Base-by-base conservation (phyloP, 306 rosid species). In the Ochetophila trinervis region DNA sequence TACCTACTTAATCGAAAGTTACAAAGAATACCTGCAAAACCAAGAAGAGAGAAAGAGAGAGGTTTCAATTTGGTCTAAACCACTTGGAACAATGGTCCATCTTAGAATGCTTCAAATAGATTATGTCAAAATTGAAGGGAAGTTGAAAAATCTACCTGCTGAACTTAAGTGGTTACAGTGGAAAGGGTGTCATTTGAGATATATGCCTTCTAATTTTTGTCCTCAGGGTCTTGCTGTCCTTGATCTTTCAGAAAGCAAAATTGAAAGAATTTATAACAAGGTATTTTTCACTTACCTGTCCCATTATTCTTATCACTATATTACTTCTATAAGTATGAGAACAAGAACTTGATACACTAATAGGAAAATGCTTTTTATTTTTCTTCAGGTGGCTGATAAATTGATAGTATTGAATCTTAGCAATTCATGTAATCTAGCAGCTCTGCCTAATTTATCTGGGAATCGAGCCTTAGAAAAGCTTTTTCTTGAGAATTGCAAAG, bases 151-250 rank as follows among this genome's bases (percentile, higher is more conserved):
- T 23, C 79, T 88, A 51, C 91, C 95, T 5, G 60, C 67, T n/a
- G 66, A 58, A 52, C 55, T 88, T 72, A 88, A 71, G 78, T 88
- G 89, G 91, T 69, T 88, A 48, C 84, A 88, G 53, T 88, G 91
- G 95, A 83, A 66, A 71, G 83, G 66, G 15, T 85, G 95, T 63
- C 83, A 86, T 55, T 58, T 68, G n/a, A 78, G 44, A 48, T 8
- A 21, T 53, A 50, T 88, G 22, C 79, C 89, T 68, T 71, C 74
- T 52, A 75, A 79, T 40, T 82, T 52, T 56, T 68, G 57, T 69
- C 86, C 86, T n/a, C 70, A 20, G 34, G 67, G 76, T 40, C 74
- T 85, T 63, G 73, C 86, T 53, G 74, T 88, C 35, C 86, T 88
- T 66, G 87, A 83, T 82, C 89, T 85, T 72, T 75, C 85, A 61